A percentile compares a stretch with the other conserved stretches of the same genome.
Evolutionary conservation across 352 stramenopile genomes (phyloP).

Genomic region (Globisporangium paroecandrum): DNA sequence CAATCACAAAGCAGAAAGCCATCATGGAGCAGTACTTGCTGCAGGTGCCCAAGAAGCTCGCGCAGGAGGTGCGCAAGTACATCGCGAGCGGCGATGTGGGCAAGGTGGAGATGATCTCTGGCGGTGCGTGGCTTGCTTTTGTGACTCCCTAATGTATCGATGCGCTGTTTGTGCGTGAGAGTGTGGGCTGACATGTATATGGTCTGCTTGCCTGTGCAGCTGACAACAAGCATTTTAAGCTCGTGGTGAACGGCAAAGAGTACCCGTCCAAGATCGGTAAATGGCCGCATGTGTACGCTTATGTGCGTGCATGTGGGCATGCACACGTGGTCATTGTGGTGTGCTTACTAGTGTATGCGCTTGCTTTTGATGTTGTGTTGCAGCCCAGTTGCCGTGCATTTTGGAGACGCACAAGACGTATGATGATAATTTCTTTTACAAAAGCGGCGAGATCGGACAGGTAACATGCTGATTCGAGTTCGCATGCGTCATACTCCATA

Average conservation of each 20-base stretch:
- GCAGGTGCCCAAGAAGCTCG: constrained; percentile 78
- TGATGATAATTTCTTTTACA: constrained; percentile 88
- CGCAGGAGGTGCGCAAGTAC: constrained; percentile 60
- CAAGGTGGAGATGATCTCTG: constrained; percentile 76
- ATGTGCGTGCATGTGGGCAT: background rate
- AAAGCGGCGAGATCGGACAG: constrained; percentile 85
- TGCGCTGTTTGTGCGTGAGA: background rate
- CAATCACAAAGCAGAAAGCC: background rate
- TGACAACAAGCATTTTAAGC: constrained; percentile 86
- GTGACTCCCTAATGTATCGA: constrained; percentile 3
- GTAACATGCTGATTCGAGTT: constrained; percentile 21
- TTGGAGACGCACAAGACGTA: constrained; percentile 89
- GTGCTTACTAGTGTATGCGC: constrained; percentile 2
- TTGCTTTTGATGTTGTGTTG: background rate
- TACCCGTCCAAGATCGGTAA: constrained; percentile 78
- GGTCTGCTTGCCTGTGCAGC: constrained; percentile 29
- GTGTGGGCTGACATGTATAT: background rate
- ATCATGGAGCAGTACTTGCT: constrained; percentile 87
- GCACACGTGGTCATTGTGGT: background rate
- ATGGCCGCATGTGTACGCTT: background rate
- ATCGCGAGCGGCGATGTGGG: constrained; percentile 58
- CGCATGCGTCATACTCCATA: background rate
- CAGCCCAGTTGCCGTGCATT: constrained; percentile 83
- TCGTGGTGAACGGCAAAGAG: constrained; percentile 70
- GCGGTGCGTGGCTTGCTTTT: constrained; percentile 27